Base-by-base conservation (phyloP, 176 grass and related monocot genomes). In the Phoenix roebelenii region DNA sequence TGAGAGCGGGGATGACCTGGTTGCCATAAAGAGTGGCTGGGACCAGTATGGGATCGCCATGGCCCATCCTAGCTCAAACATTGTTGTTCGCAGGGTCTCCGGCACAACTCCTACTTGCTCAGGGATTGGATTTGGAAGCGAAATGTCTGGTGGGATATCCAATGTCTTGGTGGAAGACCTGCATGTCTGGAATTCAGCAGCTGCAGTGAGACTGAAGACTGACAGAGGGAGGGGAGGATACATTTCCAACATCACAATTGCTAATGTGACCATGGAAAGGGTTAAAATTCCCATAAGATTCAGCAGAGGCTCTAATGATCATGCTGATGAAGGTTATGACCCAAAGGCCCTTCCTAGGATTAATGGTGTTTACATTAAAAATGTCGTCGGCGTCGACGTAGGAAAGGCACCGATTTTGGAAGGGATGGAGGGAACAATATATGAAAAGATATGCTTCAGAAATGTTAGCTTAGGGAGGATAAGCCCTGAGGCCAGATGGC, bases 21-120 rank as follows among this genome's bases (percentile, higher is more conserved):
- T 97, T 58, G 90, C 85, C 26, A 61, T 95, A 63, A 95, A 95
- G 83, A 95, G 90, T 55, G 85, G 85, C 1, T 90, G 87, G 92
- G 87, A 91, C 64, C 86, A 97, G n/a, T 97, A 90, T 1, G 92
- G 92, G 25, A 88, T 90, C 60, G 78, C 67, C 23, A 4, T 65
- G 26, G 81, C 71, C 25, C 82, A 77, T 51, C 92, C 92, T 6
- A 90, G 92, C 64, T 80, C 75, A 12, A 76, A 86, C 83, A 85
- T 88, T 23, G 16, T 75, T 49, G 69, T 97, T 30, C 80, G 90
- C 55, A 83, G 92, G 54, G 49, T 96, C 54, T 87, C 83, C 4
- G 91, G 91, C 57, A 87, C 91, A 18, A 96, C 91, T 26, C 91
- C 86, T 0, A 96, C 91, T 4, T 96, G 91, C 71, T 96, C 91